phyloP scores from a whole-genome alignment of 2,329 filamentous ascomycete species.

The Colletotrichum truncatum region DNA sequence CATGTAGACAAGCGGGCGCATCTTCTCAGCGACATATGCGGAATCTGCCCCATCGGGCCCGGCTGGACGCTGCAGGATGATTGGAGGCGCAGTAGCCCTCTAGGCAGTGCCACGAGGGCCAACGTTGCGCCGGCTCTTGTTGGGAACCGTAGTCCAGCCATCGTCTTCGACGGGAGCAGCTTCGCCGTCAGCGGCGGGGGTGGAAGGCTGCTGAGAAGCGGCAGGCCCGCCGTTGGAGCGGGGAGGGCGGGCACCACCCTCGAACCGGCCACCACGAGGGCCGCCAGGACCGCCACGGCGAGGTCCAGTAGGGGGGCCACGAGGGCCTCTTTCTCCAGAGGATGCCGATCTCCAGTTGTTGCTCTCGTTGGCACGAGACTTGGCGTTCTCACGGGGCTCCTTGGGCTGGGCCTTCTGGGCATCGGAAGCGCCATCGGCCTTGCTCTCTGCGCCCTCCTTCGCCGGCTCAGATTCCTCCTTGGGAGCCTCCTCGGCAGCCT shows the following conservation, averaged over 20 bases:
- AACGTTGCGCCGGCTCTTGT: conserved; percentile 32
- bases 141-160: conserved; percentile 70
- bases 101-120: conserved; percentile 27
- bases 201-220: conserved; percentile 45
- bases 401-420: conserved; percentile 59
- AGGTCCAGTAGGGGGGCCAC: conserved; percentile 53
- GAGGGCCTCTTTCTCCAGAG: conserved; percentile 57
- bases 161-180: conserved; percentile 60
- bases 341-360: conserved; percentile 68
- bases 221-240: conserved; percentile 58
- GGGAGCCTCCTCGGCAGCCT: conserved; percentile 37
- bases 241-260: conserved; percentile 54
- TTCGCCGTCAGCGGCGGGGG: conserved; percentile 41
- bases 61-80: conserved; percentile 24
- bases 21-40: conserved; percentile 18
- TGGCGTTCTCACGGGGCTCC: conserved; percentile 55
- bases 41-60: conserved; percentile 19
- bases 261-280: conserved; percentile 54
- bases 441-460: conserved; percentile 40
- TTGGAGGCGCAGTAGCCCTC: conserved; percentile 17
- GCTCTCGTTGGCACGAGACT: conserved; percentile 65
- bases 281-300: conserved; percentile 53
- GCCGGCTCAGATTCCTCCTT: conserved; percentile 34
- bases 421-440: conserved; percentile 44
- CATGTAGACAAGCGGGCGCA: conserved; percentile 22